Percentiles rank a stretch among this genome's conserved stretches.
These are phyloP conservation scores for Leishmania aethiopica DNA, from an alignment of 208 protist species.

Conservation along the genomic window DNA sequence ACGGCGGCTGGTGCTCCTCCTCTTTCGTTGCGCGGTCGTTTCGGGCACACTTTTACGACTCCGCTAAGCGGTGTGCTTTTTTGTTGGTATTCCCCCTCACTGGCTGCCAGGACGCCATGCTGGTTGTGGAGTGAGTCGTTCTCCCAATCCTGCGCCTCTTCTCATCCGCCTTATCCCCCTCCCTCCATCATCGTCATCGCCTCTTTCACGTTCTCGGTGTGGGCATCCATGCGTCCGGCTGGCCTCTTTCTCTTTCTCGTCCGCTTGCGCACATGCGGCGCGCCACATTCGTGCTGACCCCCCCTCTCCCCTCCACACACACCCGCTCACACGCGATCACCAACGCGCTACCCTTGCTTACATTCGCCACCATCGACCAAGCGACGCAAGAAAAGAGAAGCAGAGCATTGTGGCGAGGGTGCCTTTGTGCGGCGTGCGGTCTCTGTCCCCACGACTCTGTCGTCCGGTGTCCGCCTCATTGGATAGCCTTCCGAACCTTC, in stretches of 20 bases:
- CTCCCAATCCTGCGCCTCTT: neutral
- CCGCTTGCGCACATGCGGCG: neutral
- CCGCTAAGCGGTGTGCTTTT: neutral
- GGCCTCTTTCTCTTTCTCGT: neutral
- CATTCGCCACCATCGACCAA: neutral
- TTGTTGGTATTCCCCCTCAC: no score
- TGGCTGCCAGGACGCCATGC: neutral
- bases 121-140: neutral
- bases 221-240: neutral
- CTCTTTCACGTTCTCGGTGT: neutral
- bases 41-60: neutral
- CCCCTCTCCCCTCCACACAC: neutral
- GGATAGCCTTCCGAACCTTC: neutral
- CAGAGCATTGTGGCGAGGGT: neutral
- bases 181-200: neutral
- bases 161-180: neutral
- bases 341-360: neutral
- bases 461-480: neutral
- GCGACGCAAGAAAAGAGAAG: neutral
- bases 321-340: neutral
- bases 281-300: neutral
- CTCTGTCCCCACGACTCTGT: neutral
- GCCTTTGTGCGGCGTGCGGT: slow-evolving; percentile 1
- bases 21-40: neutral
- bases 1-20: neutral